Evolutionary conservation across 768 basidiomycete species (phyloP), one percentile per base, ranked within the genome.

Genomic region (Gymnopilus junonius): DNA sequence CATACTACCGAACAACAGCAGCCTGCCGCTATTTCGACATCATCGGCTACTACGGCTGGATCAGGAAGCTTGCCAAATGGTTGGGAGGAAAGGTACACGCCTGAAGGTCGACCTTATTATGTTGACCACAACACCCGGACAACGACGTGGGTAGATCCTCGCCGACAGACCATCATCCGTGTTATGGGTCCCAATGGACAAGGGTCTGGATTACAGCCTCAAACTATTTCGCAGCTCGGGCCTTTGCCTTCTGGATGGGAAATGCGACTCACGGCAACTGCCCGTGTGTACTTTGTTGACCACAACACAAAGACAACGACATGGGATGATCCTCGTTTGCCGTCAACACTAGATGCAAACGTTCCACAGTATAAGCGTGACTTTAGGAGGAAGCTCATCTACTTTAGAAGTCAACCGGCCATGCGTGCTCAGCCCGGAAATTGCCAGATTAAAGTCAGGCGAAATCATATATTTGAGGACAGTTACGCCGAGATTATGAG

Each of bases 291-390:
- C 82, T 99, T 99, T 73, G 97, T 99, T 57, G 97, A 99, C 76
- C 97, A 99, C 81, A 99, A 99, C 79, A 99, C 97, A 59, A 98
- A 99, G 87, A 99, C 97, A 32, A 99, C 97, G 31, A 99, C 97
- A 1, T 99, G 97, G 97, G 97, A 99, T 75, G 97, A 99, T 75
- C 97, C 97, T 20, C 93, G 97, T 56, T 77, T 94, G 68, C 97
- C 97, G 11, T 97, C 96, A 11, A 93, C 95, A 42, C 82, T 99
- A 64, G 97, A 99, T 75, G 85, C 94, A 46, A 98, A 97, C 70
- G 97, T 99, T 1, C 97, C 97, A 17, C 97, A 99, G 79, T 99
- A 99, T 86, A 99, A 99, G 84, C 95, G 97, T 46, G 97, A 99
- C 82, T 99, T 99, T 85, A 85, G 97, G 69, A 85, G 97, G 78